phyloP scores from a whole-genome alignment of 2,329 filamentous ascomycete species.

The Exophiala spinifera region DNA sequence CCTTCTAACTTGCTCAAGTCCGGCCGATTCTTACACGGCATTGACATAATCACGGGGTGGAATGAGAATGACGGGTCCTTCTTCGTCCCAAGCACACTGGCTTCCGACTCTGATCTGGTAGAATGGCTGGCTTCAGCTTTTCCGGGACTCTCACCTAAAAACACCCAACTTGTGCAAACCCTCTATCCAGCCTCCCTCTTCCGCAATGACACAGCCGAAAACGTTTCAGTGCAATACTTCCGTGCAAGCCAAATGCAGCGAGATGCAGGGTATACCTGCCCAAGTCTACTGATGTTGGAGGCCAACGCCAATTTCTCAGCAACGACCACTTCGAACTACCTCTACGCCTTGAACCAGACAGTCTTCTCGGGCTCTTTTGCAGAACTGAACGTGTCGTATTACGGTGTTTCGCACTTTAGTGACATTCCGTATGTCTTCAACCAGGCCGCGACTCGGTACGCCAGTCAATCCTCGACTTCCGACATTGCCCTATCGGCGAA shows the following conservation, averaged over 20 bases:
- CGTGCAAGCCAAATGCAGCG: not conserved
- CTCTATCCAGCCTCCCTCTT: constrained; percentile 1
- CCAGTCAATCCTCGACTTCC: too few species aligned
- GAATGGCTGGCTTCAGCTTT: not conserved
- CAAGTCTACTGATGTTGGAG: constrained; percentile 2
- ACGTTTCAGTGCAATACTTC: constrained; percentile 1
- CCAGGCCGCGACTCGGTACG: not conserved
- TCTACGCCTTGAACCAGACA: constrained; percentile 3
- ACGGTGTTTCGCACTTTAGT: not conserved
- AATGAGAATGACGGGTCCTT: constrained; percentile 5
- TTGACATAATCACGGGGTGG: constrained; percentile 1
- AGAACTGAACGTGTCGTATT: not conserved
- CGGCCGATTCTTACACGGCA: constrained; percentile 3
- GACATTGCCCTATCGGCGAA: not conserved
- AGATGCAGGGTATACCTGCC: not conserved
- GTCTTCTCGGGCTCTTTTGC: not conserved
- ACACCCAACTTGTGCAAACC: not conserved
- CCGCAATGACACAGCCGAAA: not conserved
- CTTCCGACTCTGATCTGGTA: not conserved
- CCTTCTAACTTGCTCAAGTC: not conserved
- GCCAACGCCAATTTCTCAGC: not conserved
- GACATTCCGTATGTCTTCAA: constrained; percentile 3
- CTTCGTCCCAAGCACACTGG: not conserved
- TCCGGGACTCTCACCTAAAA: not conserved
- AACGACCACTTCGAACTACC: not conserved